Evolutionary conservation across 2,329 filamentous ascomycete genomes (phyloP).

Genomic region (Incumbomyces delicatus): DNA sequence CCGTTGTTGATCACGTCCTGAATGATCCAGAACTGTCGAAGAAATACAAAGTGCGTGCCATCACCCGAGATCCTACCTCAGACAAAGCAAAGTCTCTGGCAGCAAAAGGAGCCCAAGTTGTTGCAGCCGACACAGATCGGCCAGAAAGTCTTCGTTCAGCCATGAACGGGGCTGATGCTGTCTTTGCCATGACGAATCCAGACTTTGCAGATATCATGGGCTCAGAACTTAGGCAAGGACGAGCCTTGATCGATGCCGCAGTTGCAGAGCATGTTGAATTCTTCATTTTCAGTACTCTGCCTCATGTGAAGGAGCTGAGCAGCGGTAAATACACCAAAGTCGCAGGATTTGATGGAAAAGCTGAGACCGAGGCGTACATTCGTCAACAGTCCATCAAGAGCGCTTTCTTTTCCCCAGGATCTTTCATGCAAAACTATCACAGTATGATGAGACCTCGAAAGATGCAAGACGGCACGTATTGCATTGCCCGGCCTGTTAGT

Average conservation of each 20-base stretch:
- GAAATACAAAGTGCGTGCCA: slow-evolving; percentile 44
- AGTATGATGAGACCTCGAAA: slow-evolving; percentile 17
- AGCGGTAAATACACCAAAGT: slow-evolving; percentile 28
- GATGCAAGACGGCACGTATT: slow-evolving; percentile 23
- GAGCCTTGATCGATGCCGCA: slow-evolving; percentile 24
- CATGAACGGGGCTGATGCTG: slow-evolving; percentile 38
- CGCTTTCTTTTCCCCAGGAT: slow-evolving; percentile 45
- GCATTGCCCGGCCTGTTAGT: slow-evolving; percentile 15
- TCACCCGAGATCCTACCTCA: slow-evolving; percentile 43
- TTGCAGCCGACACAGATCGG: slow-evolving; percentile 44
- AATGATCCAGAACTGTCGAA: slow-evolving; percentile 35
- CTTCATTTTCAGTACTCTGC: slow-evolving; percentile 25
- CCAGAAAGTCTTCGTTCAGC: slow-evolving; percentile 35
- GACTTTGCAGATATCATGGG: slow-evolving; percentile 8
- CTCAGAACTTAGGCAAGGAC: slow-evolving; percentile 21
- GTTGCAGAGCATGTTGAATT: slow-evolving; percentile 22
- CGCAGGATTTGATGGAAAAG: slow-evolving; percentile 48
- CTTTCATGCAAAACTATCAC: slow-evolving; percentile 46
- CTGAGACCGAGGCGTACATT: slow-evolving; percentile 46
- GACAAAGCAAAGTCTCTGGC: slow-evolving; percentile 37
- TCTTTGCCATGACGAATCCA: slow-evolving; percentile 39
- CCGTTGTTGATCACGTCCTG: slow-evolving; percentile 40
- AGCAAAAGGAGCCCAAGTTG: slow-evolving; percentile 41
- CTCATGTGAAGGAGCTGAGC: slow-evolving; percentile 19
- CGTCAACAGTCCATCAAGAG: slow-evolving; percentile 38